These are phyloP conservation scores for Zygoascus sp. DNA, from an alignment of 1,139 yeast genomes.

Conservation along the genomic window DNA sequence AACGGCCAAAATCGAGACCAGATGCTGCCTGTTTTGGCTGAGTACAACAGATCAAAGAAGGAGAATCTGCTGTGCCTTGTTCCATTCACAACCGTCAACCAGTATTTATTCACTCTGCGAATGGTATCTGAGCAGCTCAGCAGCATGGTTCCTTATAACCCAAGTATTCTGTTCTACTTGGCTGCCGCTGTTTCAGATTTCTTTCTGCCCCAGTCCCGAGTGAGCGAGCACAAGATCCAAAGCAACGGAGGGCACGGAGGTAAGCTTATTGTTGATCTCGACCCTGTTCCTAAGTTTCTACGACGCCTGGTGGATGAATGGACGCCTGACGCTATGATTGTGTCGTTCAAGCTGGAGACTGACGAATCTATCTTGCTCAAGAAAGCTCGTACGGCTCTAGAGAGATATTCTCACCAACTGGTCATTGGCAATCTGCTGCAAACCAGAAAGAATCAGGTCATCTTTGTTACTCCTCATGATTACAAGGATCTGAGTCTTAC, in stretches of 20 bases:
- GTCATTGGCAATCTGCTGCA: slow-evolving; percentile 93
- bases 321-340: slow-evolving; percentile 95
- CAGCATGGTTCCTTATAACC: slow-evolving; percentile 13
- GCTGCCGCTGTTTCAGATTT: slow-evolving; percentile 99
- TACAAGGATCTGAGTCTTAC: slow-evolving; percentile 50
- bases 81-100: slow-evolving; percentile 94
- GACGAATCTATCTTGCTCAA: slow-evolving; percentile 63
- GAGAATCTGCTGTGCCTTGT: slow-evolving; percentile 59
- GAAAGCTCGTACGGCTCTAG: slow-evolving; percentile 75
- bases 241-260: slow-evolving; percentile 57
- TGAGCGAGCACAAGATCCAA: slow-evolving; percentile 94
- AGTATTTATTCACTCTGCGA: slow-evolving; percentile 79
- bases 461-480: slow-evolving; percentile 61
- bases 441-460: slow-evolving; percentile 82
- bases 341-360: slow-evolving; percentile 92
- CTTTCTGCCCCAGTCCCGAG: slow-evolving; percentile 76
- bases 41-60: slow-evolving; percentile 58
- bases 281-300: slow-evolving; percentile 93
- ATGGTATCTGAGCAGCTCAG: slow-evolving; percentile 58
- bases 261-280: slow-evolving; percentile 74
- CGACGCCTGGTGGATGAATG: slow-evolving; percentile 84
- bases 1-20: slow-evolving; percentile 56
- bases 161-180: slow-evolving; percentile 55
- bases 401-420: slow-evolving; percentile 82
- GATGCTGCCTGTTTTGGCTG: slow-evolving; percentile 60